These are phyloP conservation scores for Nemophila menziesii DNA, from an alignment of 257 asterid genomes.

Conservation along the genomic window DNA sequence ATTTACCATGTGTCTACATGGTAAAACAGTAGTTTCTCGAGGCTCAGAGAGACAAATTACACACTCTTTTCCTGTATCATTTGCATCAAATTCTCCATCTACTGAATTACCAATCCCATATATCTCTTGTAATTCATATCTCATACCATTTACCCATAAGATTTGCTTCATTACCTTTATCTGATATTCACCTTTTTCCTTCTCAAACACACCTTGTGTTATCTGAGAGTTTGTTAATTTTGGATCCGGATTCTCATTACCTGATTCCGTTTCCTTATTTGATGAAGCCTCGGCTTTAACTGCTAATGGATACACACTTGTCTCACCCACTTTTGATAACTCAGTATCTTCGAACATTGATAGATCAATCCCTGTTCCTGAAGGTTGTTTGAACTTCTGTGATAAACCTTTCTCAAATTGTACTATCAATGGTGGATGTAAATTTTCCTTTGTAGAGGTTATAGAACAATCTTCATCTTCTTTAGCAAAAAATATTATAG, in stretches of 20 bases:
- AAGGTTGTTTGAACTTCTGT: slow-evolving; percentile 62
- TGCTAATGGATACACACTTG: slow-evolving; percentile 49
- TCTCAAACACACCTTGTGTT: slow-evolving; percentile 42
- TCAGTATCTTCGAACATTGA: slow-evolving; percentile 32
- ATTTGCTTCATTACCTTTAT: slow-evolving; percentile 49
- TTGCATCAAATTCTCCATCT: slow-evolving; percentile 23
- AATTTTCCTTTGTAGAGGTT: slow-evolving; percentile 18
- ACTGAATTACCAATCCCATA: slow-evolving; percentile 53
- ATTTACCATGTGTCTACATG: slow-evolving; percentile 83
- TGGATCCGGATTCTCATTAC: slow-evolving; percentile 20
- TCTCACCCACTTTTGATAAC: slow-evolving; percentile 31
- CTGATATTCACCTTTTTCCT: slow-evolving; percentile 32
- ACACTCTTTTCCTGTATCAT: slow-evolving; percentile 56
- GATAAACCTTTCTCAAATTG: slow-evolving; percentile 60
- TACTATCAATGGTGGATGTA: slow-evolving; percentile 33
- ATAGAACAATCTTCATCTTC: slow-evolving; percentile 41
- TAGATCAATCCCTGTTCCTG: slow-evolving; percentile 64
- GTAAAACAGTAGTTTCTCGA: slow-evolving; percentile 57
- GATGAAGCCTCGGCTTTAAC: slow-evolving; percentile 48
- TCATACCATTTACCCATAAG: slow-evolving; percentile 43
- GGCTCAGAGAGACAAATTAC: slow-evolving; percentile 73
- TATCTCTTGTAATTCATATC: slow-evolving; percentile 63
- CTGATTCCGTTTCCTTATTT: slow-evolving; percentile 22
- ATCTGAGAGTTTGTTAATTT: slow-evolving; percentile 44
- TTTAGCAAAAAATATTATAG: slow-evolving; percentile 55